phyloP scores from a whole-genome alignment of 2,329 filamentous ascomycete species.

The Neophaeococcomyces aloes region DNA sequence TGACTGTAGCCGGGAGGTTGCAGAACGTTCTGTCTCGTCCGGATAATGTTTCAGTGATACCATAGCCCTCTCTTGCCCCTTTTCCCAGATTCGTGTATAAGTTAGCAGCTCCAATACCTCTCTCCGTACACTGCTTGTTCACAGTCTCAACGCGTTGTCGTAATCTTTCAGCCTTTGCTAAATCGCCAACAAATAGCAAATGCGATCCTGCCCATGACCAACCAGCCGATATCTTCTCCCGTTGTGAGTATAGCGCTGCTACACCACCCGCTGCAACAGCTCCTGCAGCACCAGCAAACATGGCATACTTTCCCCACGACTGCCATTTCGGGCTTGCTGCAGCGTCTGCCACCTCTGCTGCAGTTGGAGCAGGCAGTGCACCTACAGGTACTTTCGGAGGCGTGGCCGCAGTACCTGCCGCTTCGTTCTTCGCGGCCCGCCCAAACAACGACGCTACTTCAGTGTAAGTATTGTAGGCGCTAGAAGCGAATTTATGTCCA shows the following conservation, averaged over 20 bases:
- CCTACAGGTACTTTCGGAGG: constrained; percentile 11
- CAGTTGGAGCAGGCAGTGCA: constrained; percentile 26
- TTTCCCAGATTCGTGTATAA: constrained; percentile 76
- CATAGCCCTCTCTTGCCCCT: constrained; percentile 43
- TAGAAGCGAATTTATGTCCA: constrained; percentile 65
- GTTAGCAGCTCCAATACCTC: constrained; percentile 51
- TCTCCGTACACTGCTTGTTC: constrained; percentile 42
- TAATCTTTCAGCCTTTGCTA: constrained; percentile 74
- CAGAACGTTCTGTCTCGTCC: constrained; percentile 72
- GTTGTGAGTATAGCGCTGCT: constrained; percentile 75
- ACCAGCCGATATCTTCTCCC: constrained; percentile 66
- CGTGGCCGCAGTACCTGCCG: constrained; percentile 13
- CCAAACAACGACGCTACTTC: constrained; percentile 55
- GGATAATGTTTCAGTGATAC: constrained; percentile 39
- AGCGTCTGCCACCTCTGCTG: constrained; percentile 32
- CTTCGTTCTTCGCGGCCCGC: constrained; percentile 33
- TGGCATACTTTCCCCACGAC: constrained; percentile 72
- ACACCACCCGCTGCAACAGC: constrained; percentile 71
- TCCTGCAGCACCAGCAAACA: constrained; percentile 71
- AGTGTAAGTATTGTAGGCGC: constrained; percentile 58
- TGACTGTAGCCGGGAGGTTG: constrained; percentile 49
- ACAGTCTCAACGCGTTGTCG: constrained; percentile 61
- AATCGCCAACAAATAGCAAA: constrained; percentile 83
- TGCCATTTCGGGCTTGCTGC: constrained; percentile 52
- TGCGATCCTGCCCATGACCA: constrained; percentile 79